Conservation (phyloP, 2,329 filamentous ascomycete genomes). For the Aspergillus eucalypticola region DNA sequence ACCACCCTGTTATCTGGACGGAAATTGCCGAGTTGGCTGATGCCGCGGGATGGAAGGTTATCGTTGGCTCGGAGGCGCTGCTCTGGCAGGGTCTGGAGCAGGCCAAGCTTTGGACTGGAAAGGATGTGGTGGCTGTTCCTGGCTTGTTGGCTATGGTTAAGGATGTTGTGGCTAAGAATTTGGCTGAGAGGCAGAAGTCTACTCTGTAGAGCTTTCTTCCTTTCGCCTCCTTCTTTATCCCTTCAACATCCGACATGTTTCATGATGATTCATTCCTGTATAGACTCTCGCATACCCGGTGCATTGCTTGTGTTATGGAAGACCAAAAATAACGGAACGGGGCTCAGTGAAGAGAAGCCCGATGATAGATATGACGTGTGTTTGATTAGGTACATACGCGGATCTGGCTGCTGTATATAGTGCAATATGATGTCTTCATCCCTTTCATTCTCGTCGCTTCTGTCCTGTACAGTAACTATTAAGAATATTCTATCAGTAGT, state of each 20-base stretch:
- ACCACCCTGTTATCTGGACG: slow-evolving; percentile 72
- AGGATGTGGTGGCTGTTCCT: slow-evolving; percentile 58
- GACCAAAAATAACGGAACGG: background rate
- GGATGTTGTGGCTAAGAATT: slow-evolving; percentile 49
- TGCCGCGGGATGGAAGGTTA: slow-evolving; percentile 68
- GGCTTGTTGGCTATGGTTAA: slow-evolving; percentile 58
- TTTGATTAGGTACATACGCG: background rate
- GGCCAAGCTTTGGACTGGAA: slow-evolving; percentile 63
- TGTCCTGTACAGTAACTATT: background rate
- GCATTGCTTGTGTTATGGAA: slow-evolving; percentile 25
- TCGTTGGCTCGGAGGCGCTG: slow-evolving; percentile 73
- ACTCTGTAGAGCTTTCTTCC: slow-evolving; percentile 24
- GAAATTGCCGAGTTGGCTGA: slow-evolving; percentile 64
- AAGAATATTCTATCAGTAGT: slow-evolving; percentile 1
- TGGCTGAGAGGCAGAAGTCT: slow-evolving; percentile 44
- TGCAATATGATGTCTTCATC: background rate
- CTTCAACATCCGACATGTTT: slow-evolving; percentile 12
- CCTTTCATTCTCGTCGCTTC: background rate
- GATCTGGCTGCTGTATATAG: background rate
- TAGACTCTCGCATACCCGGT: slow-evolving; percentile 23
- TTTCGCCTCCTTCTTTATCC: slow-evolving; percentile 1
- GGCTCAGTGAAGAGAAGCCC: background rate
- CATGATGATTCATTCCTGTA: slow-evolving; percentile 20
- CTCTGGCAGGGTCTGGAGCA: slow-evolving; percentile 77
- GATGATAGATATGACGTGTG: background rate